Evolutionary conservation across 2,329 filamentous ascomycete genomes (phyloP), one percentile per base, ranked within the genome.

Genomic region (Pezicula carpinea): DNA sequence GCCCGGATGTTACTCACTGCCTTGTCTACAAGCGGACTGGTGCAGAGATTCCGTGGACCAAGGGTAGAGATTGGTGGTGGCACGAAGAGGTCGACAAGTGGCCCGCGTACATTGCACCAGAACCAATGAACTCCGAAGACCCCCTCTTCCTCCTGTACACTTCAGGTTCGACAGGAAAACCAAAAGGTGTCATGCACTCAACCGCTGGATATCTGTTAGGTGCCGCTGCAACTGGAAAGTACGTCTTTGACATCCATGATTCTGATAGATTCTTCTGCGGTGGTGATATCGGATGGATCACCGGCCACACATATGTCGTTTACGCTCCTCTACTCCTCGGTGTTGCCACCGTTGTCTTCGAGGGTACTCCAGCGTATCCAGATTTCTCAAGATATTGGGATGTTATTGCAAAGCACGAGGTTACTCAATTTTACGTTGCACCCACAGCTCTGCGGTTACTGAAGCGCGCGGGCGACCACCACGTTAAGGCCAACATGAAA

Each of bases 321-420:
- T 99, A 99, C 65, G 90, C 93, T 10, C 93, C 93, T 54, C 77
- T 99, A 44, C 77, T 99, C 39, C 82, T 97, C 40, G 93, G 93
- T 73, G 87, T 96, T 52, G 83, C 92, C 8, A 97, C 92, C 0
- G 89, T 99, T 15, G 92, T 99, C 23, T 99, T 97, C 59, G 93
- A 99, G 73, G 95, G 93, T 59, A 99, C 93, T 3, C 93, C 93
- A 0, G 92, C 92, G 43, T 97, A 97, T 68, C 93, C 93, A 61
- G 86, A 95, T 75, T 99, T 96, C 75, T 96, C 92, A 48, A 83
- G 93, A 58, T 99, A 99, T 76, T 99, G 93, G 93, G 91, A 97
- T 57, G 93, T 97, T 44, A 92, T 97, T 67, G 89, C 91, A 60
- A 89, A 95, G 76, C 87, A 99, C 74, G 79, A 87, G 56, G 87